Conservation (phyloP, 352 stramenopile genomes). For the Phytophthora multivora region DNA sequence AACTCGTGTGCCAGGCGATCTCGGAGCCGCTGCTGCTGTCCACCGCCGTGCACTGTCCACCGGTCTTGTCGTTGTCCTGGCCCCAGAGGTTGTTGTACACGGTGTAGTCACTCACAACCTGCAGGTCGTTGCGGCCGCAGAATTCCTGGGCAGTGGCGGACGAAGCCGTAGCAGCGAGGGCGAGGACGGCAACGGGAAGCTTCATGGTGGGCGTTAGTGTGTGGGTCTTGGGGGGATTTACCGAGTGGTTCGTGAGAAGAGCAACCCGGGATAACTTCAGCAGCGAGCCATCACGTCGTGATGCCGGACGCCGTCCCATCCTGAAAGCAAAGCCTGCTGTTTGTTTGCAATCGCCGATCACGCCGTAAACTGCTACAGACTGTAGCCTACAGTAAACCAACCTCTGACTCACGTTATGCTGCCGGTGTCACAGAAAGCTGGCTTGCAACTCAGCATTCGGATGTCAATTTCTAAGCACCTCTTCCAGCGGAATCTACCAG, state of each 20-base stretch:
- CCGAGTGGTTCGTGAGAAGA: constrained; percentile 10
- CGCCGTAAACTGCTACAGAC: not conserved
- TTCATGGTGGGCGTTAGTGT: constrained; percentile 15
- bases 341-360: not conserved
- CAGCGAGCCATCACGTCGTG: no score
- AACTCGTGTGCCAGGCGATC: constrained; percentile 43
- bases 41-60: constrained; percentile 39
- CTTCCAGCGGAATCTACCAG: no score
- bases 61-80: constrained; percentile 21
- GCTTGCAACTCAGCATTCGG: no score
- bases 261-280: not conserved
- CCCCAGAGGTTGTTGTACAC: constrained; percentile 51
- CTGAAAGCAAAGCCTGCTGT: not conserved
- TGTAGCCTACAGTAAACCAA: no score
- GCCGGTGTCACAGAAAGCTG: no score
- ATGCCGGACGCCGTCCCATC: constrained; percentile 10
- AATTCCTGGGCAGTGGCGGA: constrained; percentile 11
- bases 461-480: no score
- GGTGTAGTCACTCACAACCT: constrained; percentile 30
- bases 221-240: constrained; percentile 13
- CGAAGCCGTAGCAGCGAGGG: constrained; percentile 1
- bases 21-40: constrained; percentile 27
- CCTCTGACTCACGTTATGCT: constrained; percentile 2
- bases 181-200: constrained; percentile 4
- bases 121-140: constrained; percentile 19